These are phyloP conservation scores for Hondaea fermentalgiana DNA, from an alignment of 108 stramenopile species.

Conservation along the genomic window DNA sequence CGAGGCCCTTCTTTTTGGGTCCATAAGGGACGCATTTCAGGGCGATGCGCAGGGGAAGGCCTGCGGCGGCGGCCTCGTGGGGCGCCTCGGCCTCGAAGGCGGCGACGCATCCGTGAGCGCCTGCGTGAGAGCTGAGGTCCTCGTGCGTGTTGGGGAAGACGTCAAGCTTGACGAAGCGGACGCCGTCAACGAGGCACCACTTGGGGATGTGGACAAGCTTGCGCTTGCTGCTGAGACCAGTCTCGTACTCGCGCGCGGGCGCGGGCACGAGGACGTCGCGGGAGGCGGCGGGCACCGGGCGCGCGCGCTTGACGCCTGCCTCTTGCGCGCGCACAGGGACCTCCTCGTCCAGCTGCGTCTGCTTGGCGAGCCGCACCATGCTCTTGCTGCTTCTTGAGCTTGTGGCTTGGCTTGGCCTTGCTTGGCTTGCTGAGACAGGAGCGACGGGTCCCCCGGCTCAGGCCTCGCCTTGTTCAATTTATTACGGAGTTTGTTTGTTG, in stretches of 20 bases:
- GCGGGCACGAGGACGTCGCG: not conserved
- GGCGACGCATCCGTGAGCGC: conserved; percentile 4
- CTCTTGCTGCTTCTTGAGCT: not conserved
- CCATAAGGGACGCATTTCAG: conserved; percentile 4
- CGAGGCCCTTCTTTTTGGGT: not conserved
- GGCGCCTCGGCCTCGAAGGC: not conserved
- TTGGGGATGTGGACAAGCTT: not conserved
- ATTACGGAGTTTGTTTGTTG: too few relatives aligned
- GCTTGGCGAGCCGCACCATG: not conserved
- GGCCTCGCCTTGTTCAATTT: too few relatives aligned
- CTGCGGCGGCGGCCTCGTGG: not conserved
- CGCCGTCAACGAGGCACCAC: not conserved
- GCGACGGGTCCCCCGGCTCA: not conserved
- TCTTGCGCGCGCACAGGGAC: not conserved
- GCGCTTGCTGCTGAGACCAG: not conserved
- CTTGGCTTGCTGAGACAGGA: not conserved
- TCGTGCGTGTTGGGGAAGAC: conserved; percentile 8
- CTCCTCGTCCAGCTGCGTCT: not conserved
- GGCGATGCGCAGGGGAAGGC: not conserved
- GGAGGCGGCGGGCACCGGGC: not conserved
- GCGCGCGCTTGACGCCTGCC: not conserved
- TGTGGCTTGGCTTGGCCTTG: not conserved
- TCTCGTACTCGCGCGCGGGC: not conserved
- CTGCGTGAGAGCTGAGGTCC: not conserved
- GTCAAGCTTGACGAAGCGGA: not conserved